Evolutionary conservation across 2,329 filamentous ascomycete species (phyloP).

Genomic region (Teratosphaeria viscida): DNA sequence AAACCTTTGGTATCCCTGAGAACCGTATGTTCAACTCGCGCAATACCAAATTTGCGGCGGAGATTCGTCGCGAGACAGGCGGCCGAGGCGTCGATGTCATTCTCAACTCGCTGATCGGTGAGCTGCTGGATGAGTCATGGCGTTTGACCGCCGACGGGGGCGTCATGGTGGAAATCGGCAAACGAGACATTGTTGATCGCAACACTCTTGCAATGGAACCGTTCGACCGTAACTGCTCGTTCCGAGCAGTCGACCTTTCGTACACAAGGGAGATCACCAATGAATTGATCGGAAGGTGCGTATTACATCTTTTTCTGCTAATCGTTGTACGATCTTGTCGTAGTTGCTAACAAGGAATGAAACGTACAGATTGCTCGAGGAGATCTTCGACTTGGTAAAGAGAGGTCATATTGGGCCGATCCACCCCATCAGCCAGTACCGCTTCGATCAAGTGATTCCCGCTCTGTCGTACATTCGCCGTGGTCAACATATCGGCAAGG

Average conservation of each 20-base stretch:
- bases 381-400: too few relatives aligned
- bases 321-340: too few relatives aligned
- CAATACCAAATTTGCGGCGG: slow-evolving; percentile 17
- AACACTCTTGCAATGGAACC: not conserved
- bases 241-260: not conserved
- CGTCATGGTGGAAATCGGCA: not conserved
- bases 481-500: too few relatives aligned
- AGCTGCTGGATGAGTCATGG: slow-evolving; percentile 16
- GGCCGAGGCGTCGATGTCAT: slow-evolving; percentile 27
- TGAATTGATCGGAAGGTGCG: not conserved
- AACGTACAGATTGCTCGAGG: too few relatives aligned
- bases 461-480: too few relatives aligned
- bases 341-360: too few relatives aligned
- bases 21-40: slow-evolving; percentile 22
- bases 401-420: too few relatives aligned
- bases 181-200: not conserved
- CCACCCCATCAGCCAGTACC: too few relatives aligned
- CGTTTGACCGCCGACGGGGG: slow-evolving; percentile 11
- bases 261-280: not conserved
- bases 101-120: slow-evolving; percentile 19
- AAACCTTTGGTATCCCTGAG: slow-evolving; percentile 13
- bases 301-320: not conserved
- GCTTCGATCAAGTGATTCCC: too few relatives aligned
- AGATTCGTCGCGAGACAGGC: slow-evolving; percentile 17
- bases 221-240: not conserved